Base-by-base conservation (phyloP, 345 rosid species). In the Eucalyptus microcorys region DNA sequence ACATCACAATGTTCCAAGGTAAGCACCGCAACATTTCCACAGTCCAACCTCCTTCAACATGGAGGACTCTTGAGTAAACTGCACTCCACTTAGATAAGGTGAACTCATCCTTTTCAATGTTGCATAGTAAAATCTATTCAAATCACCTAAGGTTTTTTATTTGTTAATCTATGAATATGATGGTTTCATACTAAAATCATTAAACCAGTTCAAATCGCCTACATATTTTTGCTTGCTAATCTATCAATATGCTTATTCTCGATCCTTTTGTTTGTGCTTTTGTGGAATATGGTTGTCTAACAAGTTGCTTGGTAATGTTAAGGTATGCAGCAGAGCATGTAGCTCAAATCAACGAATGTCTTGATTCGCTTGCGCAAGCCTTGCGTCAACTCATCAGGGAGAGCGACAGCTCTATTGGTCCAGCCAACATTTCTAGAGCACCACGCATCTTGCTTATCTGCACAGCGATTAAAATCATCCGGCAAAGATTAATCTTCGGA, bases 361-460 rank as follows among this genome's bases (percentile, higher is more conserved):
- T 55, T 55, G 61, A 55, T 55, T 9, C 3, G 3, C 61, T 55
- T 10, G 3, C 5, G 1, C 61, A 8, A 24, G 61, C 61, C 61
- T 55, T 55, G 30, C 61, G 6, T 55, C 13, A 55, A 2, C 61
- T 55, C 30, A 55, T 55, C 1, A 0, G 12, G 30, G 61, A 55
- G 13, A 55, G 61, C 13, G 3, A 24, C 2, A 4, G 3, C 30
- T 55, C 0, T 8, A 55, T 55, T 1, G 3, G 5, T 55, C 13
- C 3, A 0, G 61, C 27, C 6, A 9, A 55, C 13, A 24, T 0
- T 55, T 10, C 30, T 0, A 22, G 0, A 8, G 6, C 6, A 55
- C 0, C 30, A 8, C 0, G 30, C 61, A 55, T 55, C 27, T 0
- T 55, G 61, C 13, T 55, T 22, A 55, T 22, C 5, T 55, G 2